These are phyloP conservation scores for Magnusiomyces starmeri DNA, from an alignment of 1,139 yeast genomes.

Conservation along the genomic window DNA sequence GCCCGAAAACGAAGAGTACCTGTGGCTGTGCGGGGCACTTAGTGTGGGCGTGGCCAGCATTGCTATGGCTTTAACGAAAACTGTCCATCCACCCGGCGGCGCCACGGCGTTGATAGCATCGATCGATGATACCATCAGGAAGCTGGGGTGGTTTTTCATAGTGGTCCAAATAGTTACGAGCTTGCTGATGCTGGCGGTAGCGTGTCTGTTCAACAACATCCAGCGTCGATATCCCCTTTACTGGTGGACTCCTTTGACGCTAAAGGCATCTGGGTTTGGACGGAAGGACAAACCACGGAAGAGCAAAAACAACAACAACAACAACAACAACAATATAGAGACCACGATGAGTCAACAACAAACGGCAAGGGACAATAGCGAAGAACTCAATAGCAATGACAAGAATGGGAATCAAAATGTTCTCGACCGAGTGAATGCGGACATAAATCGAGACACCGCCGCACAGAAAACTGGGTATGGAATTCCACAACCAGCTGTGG, in stretches of 20 bases:
- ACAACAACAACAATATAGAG: no score
- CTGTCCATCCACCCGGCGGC: constrained; percentile 71
- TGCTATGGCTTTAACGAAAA: constrained; percentile 49
- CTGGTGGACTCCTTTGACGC: constrained; percentile 52
- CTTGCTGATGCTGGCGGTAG: constrained; percentile 45
- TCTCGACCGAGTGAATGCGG: no score
- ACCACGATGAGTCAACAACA: no score
- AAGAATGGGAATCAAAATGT: no score
- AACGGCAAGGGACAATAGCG: no score
- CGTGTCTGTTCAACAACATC: constrained; percentile 51
- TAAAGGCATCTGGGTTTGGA: constrained; percentile 14
- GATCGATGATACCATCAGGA: constrained; percentile 41
- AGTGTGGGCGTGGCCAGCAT: constrained; percentile 53
- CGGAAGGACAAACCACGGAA: no score
- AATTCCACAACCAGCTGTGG: no score
- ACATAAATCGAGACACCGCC: no score
- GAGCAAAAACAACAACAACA: background rate
- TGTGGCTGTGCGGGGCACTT: constrained; percentile 57
- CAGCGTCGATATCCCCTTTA: constrained; percentile 49
- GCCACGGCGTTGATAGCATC: constrained; percentile 61
- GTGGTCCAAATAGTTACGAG: constrained; percentile 51
- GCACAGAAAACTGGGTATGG: no score
- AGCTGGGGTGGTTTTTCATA: constrained; percentile 62
- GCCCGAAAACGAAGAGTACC: constrained; percentile 34
- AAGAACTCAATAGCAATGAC: no score